Base-by-base conservation (phyloP, 2,329 filamentous ascomycete genomes). In the Dothideomycetes sp. region DNA sequence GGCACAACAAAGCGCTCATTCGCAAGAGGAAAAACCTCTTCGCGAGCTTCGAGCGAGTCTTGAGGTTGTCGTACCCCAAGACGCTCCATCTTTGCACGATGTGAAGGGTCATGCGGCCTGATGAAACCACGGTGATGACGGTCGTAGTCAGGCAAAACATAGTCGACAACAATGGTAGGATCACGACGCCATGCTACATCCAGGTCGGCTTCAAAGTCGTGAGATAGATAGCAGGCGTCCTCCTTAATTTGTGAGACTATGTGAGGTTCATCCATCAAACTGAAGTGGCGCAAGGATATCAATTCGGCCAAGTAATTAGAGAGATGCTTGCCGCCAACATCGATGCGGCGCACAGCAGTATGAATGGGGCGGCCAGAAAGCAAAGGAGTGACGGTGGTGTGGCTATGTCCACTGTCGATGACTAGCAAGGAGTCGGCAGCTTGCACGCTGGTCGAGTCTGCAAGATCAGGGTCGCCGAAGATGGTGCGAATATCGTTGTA, bases 181-280 rank as follows among this genome's bases (percentile, higher is more conserved):
- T 65, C 64, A n/a, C 54, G 37, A 2, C 45, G 44, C 86, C 87
- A 94, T 0, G 80, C 81, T 48, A 71, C 73, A 47, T 96, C 88
- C 24, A 98, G 73, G 51, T 95, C 85, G 5, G 60, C 55, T 18
- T 70, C 67, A 60, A 96, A 95, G 29, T 93, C 78, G 1, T 75
- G 65, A 2, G 83, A 82, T 9, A 95, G 79, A 52, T 83, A 96
- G 57, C 85, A 94, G 1, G 83, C 79, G 4, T 81, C 73, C 58
- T 98, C 91, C 57, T 98, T 98, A 62, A 96, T 88, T 60, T 95
- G 84, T 54, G 94, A 94, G 58, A 95, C 86, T 36, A 96, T 81
- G 59, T 93, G 81, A 1, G 84, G 82, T 53, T 98, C 91, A 59
- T 94, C 88, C 47, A 91, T 79, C 78, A 98, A 88, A 58, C 95